Percentiles rank a stretch among this genome's conserved stretches.
phyloP scores from a whole-genome alignment of 225 moss, liverwort and hornwort genomes.

The Physcomitrellopsis africana region DNA sequence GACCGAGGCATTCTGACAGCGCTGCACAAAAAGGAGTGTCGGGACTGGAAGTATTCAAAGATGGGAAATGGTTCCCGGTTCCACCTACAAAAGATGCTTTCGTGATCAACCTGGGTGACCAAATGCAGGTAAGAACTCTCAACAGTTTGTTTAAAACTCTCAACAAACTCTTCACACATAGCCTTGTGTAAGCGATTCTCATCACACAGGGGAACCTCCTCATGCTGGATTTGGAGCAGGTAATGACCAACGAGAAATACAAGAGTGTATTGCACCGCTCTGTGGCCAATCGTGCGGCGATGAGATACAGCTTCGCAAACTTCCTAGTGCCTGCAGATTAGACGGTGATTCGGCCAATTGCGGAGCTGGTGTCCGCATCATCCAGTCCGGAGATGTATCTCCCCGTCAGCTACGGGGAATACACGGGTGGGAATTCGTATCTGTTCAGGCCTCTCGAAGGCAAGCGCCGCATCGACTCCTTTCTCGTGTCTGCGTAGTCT shows the following conservation, averaged over 20 bases:
- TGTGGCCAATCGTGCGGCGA: too few species aligned
- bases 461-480: constrained; percentile 28
- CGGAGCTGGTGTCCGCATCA: constrained; percentile 30
- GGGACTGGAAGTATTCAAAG: constrained; percentile 49
- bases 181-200: neutral
- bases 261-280: too few species aligned
- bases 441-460: constrained; percentile 30
- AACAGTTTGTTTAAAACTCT: too few species aligned
- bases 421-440: constrained; percentile 37
- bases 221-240: too few species aligned
- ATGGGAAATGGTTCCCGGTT: constrained; percentile 46
- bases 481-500: constrained; percentile 4
- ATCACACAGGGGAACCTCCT: neutral
- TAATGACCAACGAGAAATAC: too few species aligned
- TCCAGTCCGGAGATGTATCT: constrained; percentile 32
- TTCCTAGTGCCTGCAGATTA: neutral
- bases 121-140: constrained; percentile 40
- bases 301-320: too few species aligned
- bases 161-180: neutral
- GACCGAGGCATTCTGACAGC: constrained; percentile 47
- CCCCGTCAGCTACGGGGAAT: constrained; percentile 44
- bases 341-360: constrained; percentile 36
- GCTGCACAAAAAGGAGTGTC: constrained; percentile 46
- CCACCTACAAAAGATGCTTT: constrained; percentile 38
- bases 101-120: constrained; percentile 59